phyloP scores from a whole-genome alignment of 306 rosid species.

The Citrullus colocynthis region DNA sequence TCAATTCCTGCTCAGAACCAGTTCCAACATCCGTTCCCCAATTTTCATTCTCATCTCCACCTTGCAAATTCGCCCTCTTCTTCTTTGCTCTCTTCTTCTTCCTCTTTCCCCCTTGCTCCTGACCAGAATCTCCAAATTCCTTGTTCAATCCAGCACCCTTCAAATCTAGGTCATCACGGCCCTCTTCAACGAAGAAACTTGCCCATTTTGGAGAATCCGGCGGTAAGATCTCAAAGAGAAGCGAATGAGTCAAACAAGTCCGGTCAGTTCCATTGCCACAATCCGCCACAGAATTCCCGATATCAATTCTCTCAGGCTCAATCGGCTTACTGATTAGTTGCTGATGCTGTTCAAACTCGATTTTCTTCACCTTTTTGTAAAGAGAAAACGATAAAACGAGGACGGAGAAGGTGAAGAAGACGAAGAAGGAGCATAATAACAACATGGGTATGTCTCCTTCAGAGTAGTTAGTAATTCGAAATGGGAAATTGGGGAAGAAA shows the following conservation, averaged over 20 bases:
- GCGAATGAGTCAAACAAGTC: constrained; percentile 27
- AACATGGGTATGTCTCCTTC: constrained; percentile 29
- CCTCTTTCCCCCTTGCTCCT: constrained; percentile 33
- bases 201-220: constrained; percentile 45
- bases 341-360: constrained; percentile 4
- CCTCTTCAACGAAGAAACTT: constrained; percentile 18
- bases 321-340: constrained; percentile 15
- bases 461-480: background rate
- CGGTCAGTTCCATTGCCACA: constrained; percentile 6
- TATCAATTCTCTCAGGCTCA: constrained; percentile 8
- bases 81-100: constrained; percentile 61
- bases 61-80: constrained; percentile 25
- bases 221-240: constrained; percentile 31
- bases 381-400: constrained; percentile 18
- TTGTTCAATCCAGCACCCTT: constrained; percentile 6
- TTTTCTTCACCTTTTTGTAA: constrained; percentile 16
- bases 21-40: constrained; percentile 21
- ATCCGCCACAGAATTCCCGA: constrained; percentile 11
- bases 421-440: constrained; percentile 11
- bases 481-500: constrained; percentile 14
- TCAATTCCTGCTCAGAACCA: constrained; percentile 29
- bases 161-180: constrained; percentile 10
- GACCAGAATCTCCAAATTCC: constrained; percentile 15
- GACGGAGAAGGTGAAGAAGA: constrained; percentile 25
- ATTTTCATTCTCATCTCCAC: constrained; percentile 21